Percentiles rank a stretch among this genome's conserved stretches.
Evolutionary conservation across 768 basidiomycete species (phyloP).

Genomic region (Heimioporus sp.): DNA sequence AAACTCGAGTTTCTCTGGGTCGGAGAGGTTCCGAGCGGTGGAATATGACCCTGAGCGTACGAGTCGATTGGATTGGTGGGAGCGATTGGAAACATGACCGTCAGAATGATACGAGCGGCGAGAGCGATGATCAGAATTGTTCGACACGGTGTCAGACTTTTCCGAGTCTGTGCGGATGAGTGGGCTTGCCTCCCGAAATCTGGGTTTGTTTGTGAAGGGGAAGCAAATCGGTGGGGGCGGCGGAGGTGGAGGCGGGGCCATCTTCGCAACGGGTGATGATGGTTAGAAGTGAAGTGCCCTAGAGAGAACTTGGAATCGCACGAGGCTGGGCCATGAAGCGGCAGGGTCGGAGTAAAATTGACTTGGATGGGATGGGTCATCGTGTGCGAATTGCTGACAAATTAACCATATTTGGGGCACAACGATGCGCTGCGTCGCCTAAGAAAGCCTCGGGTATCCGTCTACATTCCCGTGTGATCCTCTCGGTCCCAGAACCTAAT

Average conservation of each 20-base stretch:
- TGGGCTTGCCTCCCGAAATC: constrained; percentile 27
- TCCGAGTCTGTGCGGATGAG: constrained; percentile 36
- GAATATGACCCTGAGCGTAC: constrained; percentile 45
- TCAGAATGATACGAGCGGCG: constrained; percentile 28
- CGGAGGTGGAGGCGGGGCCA: constrained; percentile 50
- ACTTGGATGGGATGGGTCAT: not conserved
- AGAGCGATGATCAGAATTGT: constrained; percentile 26
- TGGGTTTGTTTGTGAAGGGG: constrained; percentile 43
- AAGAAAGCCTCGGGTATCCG: constrained; percentile 17
- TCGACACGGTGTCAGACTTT: constrained; percentile 46
- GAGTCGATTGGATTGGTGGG: constrained; percentile 26
- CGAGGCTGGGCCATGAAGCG: constrained; percentile 27
- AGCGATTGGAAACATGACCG: constrained; percentile 18
- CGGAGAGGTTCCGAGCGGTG: constrained; percentile 38
- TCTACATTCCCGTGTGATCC: constrained; percentile 19
- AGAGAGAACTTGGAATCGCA: constrained; percentile 19
- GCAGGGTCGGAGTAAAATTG: constrained; percentile 24
- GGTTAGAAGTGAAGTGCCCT: constrained; percentile 18
- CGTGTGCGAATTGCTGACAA: constrained; percentile 26
- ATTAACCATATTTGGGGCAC: constrained; percentile 14
- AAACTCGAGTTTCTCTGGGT: constrained; percentile 51
- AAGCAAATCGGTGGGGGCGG: constrained; percentile 60
- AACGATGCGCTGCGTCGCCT: constrained; percentile 17
- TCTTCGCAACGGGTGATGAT: constrained; percentile 30
- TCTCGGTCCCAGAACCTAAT: constrained; percentile 9